Base-by-base conservation (phyloP, 139 green algal genomes). In the Choricystis sp. region DNA sequence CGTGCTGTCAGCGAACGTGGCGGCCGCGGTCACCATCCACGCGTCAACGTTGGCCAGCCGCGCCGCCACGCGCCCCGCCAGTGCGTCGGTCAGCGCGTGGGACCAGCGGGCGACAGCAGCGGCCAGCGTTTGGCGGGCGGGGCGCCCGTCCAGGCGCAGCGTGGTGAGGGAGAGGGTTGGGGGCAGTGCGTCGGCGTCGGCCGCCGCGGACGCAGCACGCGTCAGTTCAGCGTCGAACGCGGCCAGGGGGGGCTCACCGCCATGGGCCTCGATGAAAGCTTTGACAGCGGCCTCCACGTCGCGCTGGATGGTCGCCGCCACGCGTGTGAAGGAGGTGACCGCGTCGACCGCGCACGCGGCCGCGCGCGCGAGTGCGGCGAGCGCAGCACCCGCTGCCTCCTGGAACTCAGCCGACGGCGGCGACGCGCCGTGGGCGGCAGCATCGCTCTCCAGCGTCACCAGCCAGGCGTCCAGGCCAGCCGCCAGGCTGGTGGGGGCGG, bases 141-240 rank as follows among this genome's bases (percentile, higher is more conserved):
- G 40, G 40, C 40, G 40, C 9, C 9, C 40, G 40, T 52, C 40
- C 9, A 52, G 9, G 40, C 16, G 40, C 9, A 52, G 40, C 9
- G 40, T 9, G 40, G 40, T 16, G 40, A 16, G 40, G 40, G 40
- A 52, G 40, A 16, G 40, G 19, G 5, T 40, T 9, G 55, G 27
- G 1, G 67, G 26, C 30, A 67, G 31, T 3, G 67, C 56, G 30
- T 67, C 52, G 49, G 67, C 29, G 4, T 58, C 67, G 2, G 63
- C 55, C n/a, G 66, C 60, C 24, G 66, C 56, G 5, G 31, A 30
- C 55, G 31, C 59, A 61, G 62, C 62, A 1, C 55, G 30, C 14
- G 20, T 26, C 19, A 64, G 52, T 30, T 63, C 67, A 26, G 26
- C 56, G 4, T 60, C 60, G 62, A 67, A 66, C 2, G 24, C 29